Base-by-base conservation (phyloP, 768 basidiomycete species). In the Agaricus blazei region DNA sequence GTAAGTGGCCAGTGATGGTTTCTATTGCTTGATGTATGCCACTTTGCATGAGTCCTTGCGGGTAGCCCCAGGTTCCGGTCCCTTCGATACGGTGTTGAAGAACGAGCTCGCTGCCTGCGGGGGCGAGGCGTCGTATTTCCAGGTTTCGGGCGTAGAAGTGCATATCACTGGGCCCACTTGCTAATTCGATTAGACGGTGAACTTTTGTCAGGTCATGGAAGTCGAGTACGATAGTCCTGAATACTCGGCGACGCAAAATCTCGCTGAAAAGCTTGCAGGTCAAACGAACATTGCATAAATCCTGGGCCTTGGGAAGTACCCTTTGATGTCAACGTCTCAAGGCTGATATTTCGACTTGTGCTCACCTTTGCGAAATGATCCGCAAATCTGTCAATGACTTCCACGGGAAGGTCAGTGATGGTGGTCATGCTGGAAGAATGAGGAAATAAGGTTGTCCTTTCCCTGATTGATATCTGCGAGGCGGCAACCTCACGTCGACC, bases 91-190 rank as follows among this genome's bases (percentile, higher is more conserved):
- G 14, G 31, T 44, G 11, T 3, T 52, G 42, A 3, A 42, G 51
- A 23, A 28, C 6, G 7, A 6, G 7, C 5, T 28, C 15, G 41
- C 1, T 43, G 26, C 28, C 15, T 14, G 27, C 42, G 11, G 51
- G 51, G 9, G 51, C 51, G 24, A 52, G 51, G 14, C 51, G 44
- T 24, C 31, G 23, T 7, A 52, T 52, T 31, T 43, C 44, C 44
- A 53, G n/a, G 12, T 23, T 45, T 24, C 36, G 36, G 8, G 44
- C 52, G 9, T 23, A 46, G 2, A 27, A 8, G 40, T 53, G 52
- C 9, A 46, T 19, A 15, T n/a, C 19, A 26, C 8, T 38, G 29
- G 29, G 44, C n/a, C 44, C 36, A 45, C 29, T 12, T 3, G 34
- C 52, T 36, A 53, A 28, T 9, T 15, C 23, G 24, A 46, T 46